Percentiles rank a stretch among this genome's conserved stretches.
phyloP scores from a whole-genome alignment of 2,329 filamentous ascomycete species.

The Nannizziopsis barbatae region DNA sequence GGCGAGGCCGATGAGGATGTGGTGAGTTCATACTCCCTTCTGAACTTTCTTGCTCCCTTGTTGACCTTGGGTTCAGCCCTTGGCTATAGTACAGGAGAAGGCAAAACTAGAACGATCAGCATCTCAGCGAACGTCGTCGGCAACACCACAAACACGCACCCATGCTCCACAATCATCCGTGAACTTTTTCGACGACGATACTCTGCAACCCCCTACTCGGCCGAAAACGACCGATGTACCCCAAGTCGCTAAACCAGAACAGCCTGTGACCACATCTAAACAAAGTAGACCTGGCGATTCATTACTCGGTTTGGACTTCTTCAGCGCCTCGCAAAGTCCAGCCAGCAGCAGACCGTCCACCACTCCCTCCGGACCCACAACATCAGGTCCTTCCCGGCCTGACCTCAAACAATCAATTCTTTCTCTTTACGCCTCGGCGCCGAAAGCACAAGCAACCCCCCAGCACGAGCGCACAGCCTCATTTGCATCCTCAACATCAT shows the following conservation, averaged over 20 bases:
- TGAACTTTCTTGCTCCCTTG: neutral
- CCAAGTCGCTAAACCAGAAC: conserved; percentile 15
- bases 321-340: conserved; percentile 58
- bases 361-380: conserved; percentile 52
- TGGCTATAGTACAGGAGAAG: conserved; percentile 58
- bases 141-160: conserved; percentile 34
- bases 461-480: conserved; percentile 50
- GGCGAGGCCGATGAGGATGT: conserved; percentile 75
- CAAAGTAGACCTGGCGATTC: conserved; percentile 69
- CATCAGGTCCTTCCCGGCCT: conserved; percentile 58
- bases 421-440: conserved; percentile 78
- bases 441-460: conserved; percentile 46
- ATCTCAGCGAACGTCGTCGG: conserved; percentile 40
- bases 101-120: conserved; percentile 54
- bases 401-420: conserved; percentile 96
- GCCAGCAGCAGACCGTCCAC: conserved; percentile 69
- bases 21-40: conserved; percentile 42
- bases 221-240: conserved; percentile 56
- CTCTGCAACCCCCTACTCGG: conserved; percentile 50
- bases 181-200: conserved; percentile 70
- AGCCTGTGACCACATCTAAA: conserved; percentile 46
- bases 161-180: conserved; percentile 38
- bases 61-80: conserved; percentile 38
- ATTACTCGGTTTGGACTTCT: conserved; percentile 82
- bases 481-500: conserved; percentile 58